These are phyloP conservation scores for Fonsecaea multimorphosa DNA, from an alignment of 2,329 filamentous ascomycete genomes.

Conservation along the genomic window DNA sequence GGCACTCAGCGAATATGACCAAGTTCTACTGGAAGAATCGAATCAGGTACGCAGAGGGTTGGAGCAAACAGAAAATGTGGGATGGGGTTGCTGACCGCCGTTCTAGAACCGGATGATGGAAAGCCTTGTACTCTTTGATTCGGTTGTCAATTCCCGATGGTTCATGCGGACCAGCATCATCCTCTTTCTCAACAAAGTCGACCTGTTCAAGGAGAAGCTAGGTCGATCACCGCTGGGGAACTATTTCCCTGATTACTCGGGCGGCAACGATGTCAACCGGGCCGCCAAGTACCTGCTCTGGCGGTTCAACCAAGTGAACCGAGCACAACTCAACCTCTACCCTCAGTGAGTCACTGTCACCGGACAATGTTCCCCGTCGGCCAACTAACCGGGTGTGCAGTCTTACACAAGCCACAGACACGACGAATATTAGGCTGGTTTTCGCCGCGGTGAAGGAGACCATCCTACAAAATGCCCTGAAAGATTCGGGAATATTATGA, in stretches of 20 bases:
- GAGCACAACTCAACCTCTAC: slow-evolving; percentile 93
- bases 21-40: slow-evolving; percentile 94
- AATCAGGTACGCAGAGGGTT: slow-evolving; percentile 73
- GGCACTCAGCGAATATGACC: slow-evolving; percentile 96
- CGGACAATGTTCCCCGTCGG: not conserved
- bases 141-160: slow-evolving; percentile 97
- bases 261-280: slow-evolving; percentile 96
- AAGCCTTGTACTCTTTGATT: slow-evolving; percentile 93
- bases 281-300: slow-evolving; percentile 97
- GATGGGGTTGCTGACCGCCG: slow-evolving; percentile 16
- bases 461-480: slow-evolving; percentile 95
- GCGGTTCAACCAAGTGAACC: slow-evolving; percentile 98
- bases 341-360: slow-evolving; percentile 75
- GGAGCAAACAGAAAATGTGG: not conserved
- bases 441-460: slow-evolving; percentile 99
- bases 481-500: slow-evolving; percentile 95
- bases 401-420: slow-evolving; percentile 97
- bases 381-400: slow-evolving; percentile 58
- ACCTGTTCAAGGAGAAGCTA: slow-evolving; percentile 96
- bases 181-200: slow-evolving; percentile 97
- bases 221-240: slow-evolving; percentile 85
- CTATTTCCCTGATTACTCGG: slow-evolving; percentile 98
- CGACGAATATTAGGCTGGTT: slow-evolving; percentile 95
- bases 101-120: slow-evolving; percentile 98
- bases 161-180: slow-evolving; percentile 99